These are phyloP conservation scores for Apiotrichum veenhuisii DNA, from an alignment of 1,284 basidiomycete genomes.

Conservation along the genomic window DNA sequence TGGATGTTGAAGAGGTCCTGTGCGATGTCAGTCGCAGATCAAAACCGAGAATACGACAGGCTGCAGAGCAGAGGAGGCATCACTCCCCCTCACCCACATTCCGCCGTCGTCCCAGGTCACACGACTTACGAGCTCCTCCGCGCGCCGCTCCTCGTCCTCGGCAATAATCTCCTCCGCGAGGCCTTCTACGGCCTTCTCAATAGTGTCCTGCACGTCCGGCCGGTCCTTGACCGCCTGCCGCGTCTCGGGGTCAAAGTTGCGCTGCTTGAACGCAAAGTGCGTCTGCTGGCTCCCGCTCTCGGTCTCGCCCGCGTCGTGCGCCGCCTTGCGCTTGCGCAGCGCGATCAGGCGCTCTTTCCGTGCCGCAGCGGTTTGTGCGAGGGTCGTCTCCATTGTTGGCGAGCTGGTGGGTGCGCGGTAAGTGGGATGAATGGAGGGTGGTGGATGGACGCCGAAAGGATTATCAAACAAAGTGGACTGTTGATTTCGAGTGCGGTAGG, in stretches of 20 bases:
- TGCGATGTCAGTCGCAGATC: too few species aligned
- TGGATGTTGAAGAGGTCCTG: constrained; percentile 97
- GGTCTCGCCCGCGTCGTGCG: constrained; percentile 50
- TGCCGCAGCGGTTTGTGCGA: constrained; percentile 77
- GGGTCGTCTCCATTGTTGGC: constrained; percentile 59
- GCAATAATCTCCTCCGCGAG: constrained; percentile 76
- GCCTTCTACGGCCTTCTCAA: constrained; percentile 80
- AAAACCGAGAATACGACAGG: not conserved
- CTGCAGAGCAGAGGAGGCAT: too few species aligned
- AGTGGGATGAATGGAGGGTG: not conserved
- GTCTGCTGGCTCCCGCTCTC: constrained; percentile 39
- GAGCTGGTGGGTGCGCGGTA: constrained; percentile 1
- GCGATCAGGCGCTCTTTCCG: constrained; percentile 80
- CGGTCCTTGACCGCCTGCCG: constrained; percentile 61
- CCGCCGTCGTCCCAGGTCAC: too few species aligned
- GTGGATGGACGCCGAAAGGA: not conserved
- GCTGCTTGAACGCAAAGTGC: constrained; percentile 62
- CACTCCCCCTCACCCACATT: too few species aligned
- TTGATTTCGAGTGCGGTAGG: too few species aligned
- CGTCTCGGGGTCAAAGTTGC: constrained; percentile 82
- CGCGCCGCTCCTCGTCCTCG: constrained; percentile 77
- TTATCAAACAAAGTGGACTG: too few species aligned
- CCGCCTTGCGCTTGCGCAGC: constrained; percentile 71
- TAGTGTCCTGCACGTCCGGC: constrained; percentile 65
- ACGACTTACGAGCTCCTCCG: constrained; percentile 83